A percentile compares a stretch with the other conserved stretches of the same genome.
These are phyloP conservation scores for Acer saccharum DNA, from an alignment of 345 rosid genomes.

Conservation along the genomic window DNA sequence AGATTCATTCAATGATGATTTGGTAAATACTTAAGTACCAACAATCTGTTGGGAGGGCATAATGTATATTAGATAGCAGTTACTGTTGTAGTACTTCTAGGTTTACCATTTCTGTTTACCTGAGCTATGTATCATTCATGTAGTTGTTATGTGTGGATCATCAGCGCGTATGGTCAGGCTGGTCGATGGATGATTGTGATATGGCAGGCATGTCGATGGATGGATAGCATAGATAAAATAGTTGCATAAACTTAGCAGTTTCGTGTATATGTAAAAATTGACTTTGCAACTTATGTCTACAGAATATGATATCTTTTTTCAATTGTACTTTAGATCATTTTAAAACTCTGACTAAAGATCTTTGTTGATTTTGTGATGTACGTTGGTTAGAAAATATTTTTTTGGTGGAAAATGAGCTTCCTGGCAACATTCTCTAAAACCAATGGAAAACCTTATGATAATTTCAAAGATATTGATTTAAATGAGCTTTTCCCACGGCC, in stretches of 20 bases:
- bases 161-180: neutral
- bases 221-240: neutral
- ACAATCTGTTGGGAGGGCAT: neutral
- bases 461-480: neutral
- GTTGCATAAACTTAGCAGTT: neutral
- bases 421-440: neutral
- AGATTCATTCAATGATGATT: neutral
- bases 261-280: neutral
- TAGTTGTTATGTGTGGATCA: neutral
- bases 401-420: neutral
- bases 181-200: neutral
- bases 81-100: neutral
- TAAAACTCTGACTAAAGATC: neutral
- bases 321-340: neutral
- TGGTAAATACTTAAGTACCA: neutral
- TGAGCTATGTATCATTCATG: neutral
- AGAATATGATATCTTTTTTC: neutral
- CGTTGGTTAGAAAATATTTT: neutral
- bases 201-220: neutral
- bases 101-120: neutral
- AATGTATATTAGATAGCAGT: neutral
- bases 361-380: neutral
- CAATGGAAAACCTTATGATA: neutral
- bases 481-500: neutral
- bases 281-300: neutral